A percentile compares a stretch with the other conserved stretches of the same genome.
These are phyloP conservation scores for Cyclocybe cylindracea DNA, from an alignment of 768 basidiomycete species.

Conservation along the genomic window DNA sequence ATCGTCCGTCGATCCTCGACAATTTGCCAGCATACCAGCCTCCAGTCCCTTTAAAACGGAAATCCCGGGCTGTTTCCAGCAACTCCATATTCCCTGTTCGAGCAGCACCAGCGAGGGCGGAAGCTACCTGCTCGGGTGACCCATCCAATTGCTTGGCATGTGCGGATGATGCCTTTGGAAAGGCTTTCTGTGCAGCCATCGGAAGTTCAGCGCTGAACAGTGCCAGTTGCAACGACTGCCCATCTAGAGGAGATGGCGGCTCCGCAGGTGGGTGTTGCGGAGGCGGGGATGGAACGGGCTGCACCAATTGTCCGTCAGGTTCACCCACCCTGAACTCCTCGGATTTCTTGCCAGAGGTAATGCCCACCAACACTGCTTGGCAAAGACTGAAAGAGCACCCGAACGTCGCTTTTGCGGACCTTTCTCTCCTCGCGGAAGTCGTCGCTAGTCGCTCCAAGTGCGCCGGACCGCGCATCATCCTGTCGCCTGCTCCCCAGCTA, in stretches of 20 bases:
- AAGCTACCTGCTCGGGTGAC: conserved; percentile 75
- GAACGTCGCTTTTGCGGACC: conserved; percentile 82
- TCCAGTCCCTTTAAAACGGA: conserved; percentile 77
- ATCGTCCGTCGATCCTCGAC: conserved; percentile 62
- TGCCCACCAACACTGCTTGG: conserved; percentile 85
- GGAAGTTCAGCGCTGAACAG: conserved; percentile 57
- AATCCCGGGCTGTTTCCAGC: conserved; percentile 33
- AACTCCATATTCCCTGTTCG: conserved; percentile 57
- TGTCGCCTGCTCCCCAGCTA: conserved; percentile 37
- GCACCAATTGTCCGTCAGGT: conserved; percentile 24
- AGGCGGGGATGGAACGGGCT: conserved; percentile 16
- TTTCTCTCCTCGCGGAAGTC: conserved; percentile 84
- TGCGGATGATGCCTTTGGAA: conserved; percentile 82
- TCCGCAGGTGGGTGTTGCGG: conserved; percentile 19
- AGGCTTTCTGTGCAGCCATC: conserved; percentile 84
- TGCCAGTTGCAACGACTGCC: conserved; percentile 57
- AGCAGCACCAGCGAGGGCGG: conserved; percentile 17
- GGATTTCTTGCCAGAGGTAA: conserved; percentile 45
- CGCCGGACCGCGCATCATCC: conserved; percentile 64
- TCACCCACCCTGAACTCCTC: conserved; percentile 8
- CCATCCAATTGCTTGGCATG: conserved; percentile 86
- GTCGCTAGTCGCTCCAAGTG: conserved; percentile 83
- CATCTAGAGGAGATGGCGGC: conserved; percentile 28
- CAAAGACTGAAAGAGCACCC: conserved; percentile 85
- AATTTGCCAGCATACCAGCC: conserved; percentile 81